Evolutionary conservation across 1,284 basidiomycete genomes (phyloP).

Genomic region (Ustilago lituana): DNA sequence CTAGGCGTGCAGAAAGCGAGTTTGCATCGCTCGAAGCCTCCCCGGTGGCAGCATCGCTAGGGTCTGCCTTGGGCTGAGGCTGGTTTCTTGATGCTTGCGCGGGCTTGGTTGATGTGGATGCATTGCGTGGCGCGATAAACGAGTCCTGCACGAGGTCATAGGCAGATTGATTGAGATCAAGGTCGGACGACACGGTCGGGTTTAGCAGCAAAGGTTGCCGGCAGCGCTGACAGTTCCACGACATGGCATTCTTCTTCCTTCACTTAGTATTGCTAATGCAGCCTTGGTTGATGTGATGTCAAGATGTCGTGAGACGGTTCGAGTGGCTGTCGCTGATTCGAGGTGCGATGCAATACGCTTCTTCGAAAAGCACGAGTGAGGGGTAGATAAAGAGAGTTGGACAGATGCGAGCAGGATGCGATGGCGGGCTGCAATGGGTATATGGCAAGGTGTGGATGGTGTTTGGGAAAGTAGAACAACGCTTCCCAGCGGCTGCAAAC

Average conservation of each 20-base stretch:
- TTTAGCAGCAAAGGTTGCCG: conserved; percentile 49
- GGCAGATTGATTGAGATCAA: conserved; percentile 51
- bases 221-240: conserved; percentile 59
- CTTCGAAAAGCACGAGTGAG: too few relatives aligned
- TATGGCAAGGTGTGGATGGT: too few relatives aligned
- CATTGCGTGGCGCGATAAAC: conserved; percentile 24
- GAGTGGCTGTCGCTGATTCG: too few relatives aligned
- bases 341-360: too few relatives aligned
- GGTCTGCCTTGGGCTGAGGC: background rate
- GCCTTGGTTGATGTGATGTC: too few relatives aligned
- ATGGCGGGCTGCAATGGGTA: too few relatives aligned
- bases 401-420: too few relatives aligned
- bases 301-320: too few relatives aligned
- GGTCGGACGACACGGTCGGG: conserved; percentile 39
- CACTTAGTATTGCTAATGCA: too few relatives aligned
- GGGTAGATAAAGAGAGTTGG: too few relatives aligned
- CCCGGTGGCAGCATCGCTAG: background rate
- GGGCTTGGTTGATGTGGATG: background rate
- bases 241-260: conserved; percentile 31
- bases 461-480: too few relatives aligned
- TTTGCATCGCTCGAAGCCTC: conserved; percentile 18
- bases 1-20: conserved; percentile 31
- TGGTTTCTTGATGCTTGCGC: conserved; percentile 1
- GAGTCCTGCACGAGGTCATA: conserved; percentile 51
- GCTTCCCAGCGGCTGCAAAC: too few relatives aligned